A percentile compares a stretch with the other conserved stretches of the same genome.
Evolutionary conservation across 345 rosid genomes (phyloP).

Genomic region (Triadica sebifera): DNA sequence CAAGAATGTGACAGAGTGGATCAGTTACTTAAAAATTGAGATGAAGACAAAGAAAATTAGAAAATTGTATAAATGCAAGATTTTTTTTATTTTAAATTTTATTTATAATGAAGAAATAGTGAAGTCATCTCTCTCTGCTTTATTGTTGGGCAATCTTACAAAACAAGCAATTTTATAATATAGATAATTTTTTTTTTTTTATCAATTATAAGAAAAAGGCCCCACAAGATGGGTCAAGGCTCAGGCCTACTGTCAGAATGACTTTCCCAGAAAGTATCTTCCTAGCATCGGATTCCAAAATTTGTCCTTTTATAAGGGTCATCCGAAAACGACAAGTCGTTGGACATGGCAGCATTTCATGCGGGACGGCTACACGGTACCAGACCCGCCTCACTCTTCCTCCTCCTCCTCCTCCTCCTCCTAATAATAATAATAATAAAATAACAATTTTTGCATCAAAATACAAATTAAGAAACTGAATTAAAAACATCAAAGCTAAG

Average conservation of each 20-base stretch:
- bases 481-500: no score
- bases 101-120: background rate
- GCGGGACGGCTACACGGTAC: background rate
- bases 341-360: background rate
- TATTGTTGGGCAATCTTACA: background rate
- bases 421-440: background rate
- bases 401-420: background rate
- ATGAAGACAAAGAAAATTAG: background rate
- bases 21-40: background rate
- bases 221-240: constrained; percentile 11
- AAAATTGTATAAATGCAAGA: background rate
- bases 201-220: background rate
- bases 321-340: constrained; percentile 29
- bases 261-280: background rate
- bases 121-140: background rate
- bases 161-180: background rate
- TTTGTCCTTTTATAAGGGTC: constrained; percentile 5
- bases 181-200: no score
- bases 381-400: no score
- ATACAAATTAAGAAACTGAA: background rate
- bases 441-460: no score
- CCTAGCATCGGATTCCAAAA: constrained; percentile 33
- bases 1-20: no score
- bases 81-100: no score
- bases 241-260: background rate